phyloP scores from a whole-genome alignment of 768 basidiomycete species.

The Cyclocybe aegerita region DNA sequence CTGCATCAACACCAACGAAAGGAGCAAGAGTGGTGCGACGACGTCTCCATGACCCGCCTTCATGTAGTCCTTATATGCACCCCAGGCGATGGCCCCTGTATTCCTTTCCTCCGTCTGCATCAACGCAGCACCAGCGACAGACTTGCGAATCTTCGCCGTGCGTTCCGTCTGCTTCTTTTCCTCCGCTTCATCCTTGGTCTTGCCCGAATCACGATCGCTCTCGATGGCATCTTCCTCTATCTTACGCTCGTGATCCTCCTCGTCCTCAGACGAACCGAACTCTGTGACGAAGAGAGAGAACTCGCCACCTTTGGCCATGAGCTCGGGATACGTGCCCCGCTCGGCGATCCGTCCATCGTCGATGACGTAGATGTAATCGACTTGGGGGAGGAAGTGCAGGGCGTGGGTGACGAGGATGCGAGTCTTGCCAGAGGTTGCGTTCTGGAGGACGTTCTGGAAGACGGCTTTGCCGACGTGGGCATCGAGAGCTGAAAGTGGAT shows the following conservation, averaged over 20 bases:
- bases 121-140: slow-evolving; percentile 45
- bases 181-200: slow-evolving; percentile 32
- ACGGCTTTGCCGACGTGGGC: slow-evolving; percentile 89
- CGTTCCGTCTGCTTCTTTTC: slow-evolving; percentile 46
- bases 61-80: slow-evolving; percentile 62
- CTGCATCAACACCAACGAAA: slow-evolving; percentile 67
- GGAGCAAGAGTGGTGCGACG: slow-evolving; percentile 63
- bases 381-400: slow-evolving; percentile 83
- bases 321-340: slow-evolving; percentile 72
- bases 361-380: slow-evolving; percentile 83
- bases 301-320: slow-evolving; percentile 61
- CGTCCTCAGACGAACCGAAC: slow-evolving; percentile 71
- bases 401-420: slow-evolving; percentile 91
- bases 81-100: slow-evolving; percentile 62
- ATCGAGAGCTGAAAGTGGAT: slow-evolving; percentile 88
- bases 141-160: slow-evolving; percentile 37
- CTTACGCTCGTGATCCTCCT: slow-evolving; percentile 44
- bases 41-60: slow-evolving; percentile 65
- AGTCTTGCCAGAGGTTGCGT: slow-evolving; percentile 65
- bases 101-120: slow-evolving; percentile 89
- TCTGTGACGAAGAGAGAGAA: slow-evolving; percentile 77
- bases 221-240: slow-evolving; percentile 43
- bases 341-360: slow-evolving; percentile 78
- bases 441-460: slow-evolving; percentile 80
- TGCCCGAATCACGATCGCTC: slow-evolving; percentile 22